These are phyloP conservation scores for Gossypium mustelinum DNA, from an alignment of 345 rosid species.

Conservation along the genomic window DNA sequence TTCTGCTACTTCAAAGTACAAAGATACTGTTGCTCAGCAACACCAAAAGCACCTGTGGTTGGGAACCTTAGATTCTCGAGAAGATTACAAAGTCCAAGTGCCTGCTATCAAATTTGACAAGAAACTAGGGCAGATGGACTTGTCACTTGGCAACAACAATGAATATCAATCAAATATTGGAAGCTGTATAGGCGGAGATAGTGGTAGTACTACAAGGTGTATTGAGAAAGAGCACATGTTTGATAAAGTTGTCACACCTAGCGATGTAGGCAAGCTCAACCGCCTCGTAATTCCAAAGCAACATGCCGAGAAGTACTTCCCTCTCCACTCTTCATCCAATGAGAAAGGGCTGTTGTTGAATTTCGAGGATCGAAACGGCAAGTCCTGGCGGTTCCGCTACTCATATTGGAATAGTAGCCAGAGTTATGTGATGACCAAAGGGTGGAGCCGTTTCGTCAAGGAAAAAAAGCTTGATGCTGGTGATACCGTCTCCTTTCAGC, in stretches of 20 bases:
- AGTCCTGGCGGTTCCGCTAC: conserved; percentile 83
- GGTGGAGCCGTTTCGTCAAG: conserved; percentile 96
- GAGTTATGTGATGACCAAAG: conserved; percentile 96
- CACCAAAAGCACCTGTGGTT: conserved; percentile 27
- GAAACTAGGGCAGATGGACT: conserved; percentile 34
- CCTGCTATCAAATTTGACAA: conserved; percentile 29
- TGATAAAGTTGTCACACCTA: conserved; percentile 81
- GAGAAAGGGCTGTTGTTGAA: conserved; percentile 79
- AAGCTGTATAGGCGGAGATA: conserved; percentile 21
- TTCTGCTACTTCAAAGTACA: conserved; percentile 25
- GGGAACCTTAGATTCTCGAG: conserved; percentile 23
- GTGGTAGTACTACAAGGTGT: conserved; percentile 17
- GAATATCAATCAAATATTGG: conserved; percentile 19
- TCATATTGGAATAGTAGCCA: conserved; percentile 97
- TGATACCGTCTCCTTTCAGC: conserved; percentile 77
- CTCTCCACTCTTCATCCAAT: conserved; percentile 47
- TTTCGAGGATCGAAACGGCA: conserved; percentile 76
- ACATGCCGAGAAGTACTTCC: conserved; percentile 77
- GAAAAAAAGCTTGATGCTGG: conserved; percentile 94
- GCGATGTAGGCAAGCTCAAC: conserved; percentile 79
- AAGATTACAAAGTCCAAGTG: conserved; percentile 16
- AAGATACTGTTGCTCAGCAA: conserved; percentile 13
- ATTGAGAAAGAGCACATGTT: conserved; percentile 69
- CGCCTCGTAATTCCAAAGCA: conserved; percentile 81
- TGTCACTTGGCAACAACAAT: conserved; percentile 40